Percentiles rank a stretch among this genome's conserved stretches.
Conservation (phyloP, 139 green algal genomes). For the Parachlorella kessleri region DNA sequence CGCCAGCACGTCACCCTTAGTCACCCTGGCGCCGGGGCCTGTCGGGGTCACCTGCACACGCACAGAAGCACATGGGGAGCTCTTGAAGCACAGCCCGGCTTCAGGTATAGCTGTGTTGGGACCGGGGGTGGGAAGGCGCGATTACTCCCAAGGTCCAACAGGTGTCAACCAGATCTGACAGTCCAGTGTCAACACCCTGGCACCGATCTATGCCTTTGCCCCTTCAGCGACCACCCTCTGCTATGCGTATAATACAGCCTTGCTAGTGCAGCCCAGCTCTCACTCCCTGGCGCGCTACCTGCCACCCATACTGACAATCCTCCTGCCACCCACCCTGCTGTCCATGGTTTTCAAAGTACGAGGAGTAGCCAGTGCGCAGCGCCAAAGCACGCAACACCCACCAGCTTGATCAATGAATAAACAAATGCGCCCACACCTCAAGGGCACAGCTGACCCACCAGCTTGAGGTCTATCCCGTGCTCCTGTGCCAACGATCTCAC, state of each 20-base stretch:
- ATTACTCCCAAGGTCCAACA: too few species aligned
- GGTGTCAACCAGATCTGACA: background rate
- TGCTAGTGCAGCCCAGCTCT: too few species aligned
- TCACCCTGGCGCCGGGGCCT: conserved; percentile 73
- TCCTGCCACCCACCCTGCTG: background rate
- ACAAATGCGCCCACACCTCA: background rate
- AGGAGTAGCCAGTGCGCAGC: too few species aligned
- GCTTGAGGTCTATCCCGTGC: conserved; percentile 57
- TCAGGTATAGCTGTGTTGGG: too few species aligned
- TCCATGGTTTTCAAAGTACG: background rate
- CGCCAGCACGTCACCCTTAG: conserved; percentile 53
- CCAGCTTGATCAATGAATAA: background rate
- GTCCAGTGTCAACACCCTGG: background rate
- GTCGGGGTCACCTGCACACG: conserved; percentile 49
- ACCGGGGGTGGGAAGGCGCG: too few species aligned
- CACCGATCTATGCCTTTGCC: background rate
- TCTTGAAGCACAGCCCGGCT: background rate
- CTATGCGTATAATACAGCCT: too few species aligned
- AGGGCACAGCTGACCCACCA: background rate
- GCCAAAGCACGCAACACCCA: too few species aligned
- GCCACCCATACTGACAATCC: background rate
- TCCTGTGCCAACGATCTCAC: conserved; percentile 78
- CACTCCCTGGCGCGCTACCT: background rate
- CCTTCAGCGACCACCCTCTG: too few species aligned
- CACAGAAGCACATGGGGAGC: too few species aligned